Conservation (phyloP, 139 green algal species). For the Coelastrella sp. region DNA sequence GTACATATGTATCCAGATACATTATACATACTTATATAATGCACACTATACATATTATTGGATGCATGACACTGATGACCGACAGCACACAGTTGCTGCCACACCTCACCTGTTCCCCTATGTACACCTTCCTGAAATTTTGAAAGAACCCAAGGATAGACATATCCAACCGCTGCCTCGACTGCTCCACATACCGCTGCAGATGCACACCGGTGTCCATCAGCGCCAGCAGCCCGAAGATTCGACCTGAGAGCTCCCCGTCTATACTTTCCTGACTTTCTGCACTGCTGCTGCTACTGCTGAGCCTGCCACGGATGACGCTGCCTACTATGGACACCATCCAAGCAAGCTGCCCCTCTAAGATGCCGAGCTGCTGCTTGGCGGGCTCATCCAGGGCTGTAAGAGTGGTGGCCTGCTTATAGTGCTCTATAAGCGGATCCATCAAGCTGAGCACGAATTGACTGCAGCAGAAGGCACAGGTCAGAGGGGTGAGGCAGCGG, state of each 20-base stretch:
- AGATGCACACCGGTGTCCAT: conserved; percentile 46
- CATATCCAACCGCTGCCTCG: conserved; percentile 91
- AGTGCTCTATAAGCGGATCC: conserved; percentile 83
- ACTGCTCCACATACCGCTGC: conserved; percentile 71
- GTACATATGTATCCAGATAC: too few relatives aligned
- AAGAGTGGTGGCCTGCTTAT: conserved; percentile 53
- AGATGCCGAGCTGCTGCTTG: conserved; percentile 71
- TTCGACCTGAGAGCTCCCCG: conserved; percentile 87
- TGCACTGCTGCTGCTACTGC: conserved; percentile 61
- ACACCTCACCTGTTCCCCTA: conserved; percentile 89
- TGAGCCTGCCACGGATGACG: conserved; percentile 90
- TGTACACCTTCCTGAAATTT: conserved; percentile 96
- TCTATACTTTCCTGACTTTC: conserved; percentile 93
- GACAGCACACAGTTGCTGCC: background rate
- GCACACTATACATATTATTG: too few relatives aligned
- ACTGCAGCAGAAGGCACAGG: background rate
- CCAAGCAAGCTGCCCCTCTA: conserved; percentile 98
- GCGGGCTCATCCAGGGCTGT: conserved; percentile 14
- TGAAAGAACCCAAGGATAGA: conserved; percentile 96
- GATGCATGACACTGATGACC: background rate
- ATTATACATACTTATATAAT: too few relatives aligned
- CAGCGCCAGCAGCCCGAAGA: conserved; percentile 87
- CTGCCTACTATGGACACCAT: conserved; percentile 95
- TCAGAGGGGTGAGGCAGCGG: too few relatives aligned
- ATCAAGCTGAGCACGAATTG: conserved; percentile 76